Percentiles rank a stretch among this genome's conserved stretches.
Evolutionary conservation across 495 filamentous ascomycete genomes (phyloP).

Genomic region (Trichoderma orchidacearum): DNA sequence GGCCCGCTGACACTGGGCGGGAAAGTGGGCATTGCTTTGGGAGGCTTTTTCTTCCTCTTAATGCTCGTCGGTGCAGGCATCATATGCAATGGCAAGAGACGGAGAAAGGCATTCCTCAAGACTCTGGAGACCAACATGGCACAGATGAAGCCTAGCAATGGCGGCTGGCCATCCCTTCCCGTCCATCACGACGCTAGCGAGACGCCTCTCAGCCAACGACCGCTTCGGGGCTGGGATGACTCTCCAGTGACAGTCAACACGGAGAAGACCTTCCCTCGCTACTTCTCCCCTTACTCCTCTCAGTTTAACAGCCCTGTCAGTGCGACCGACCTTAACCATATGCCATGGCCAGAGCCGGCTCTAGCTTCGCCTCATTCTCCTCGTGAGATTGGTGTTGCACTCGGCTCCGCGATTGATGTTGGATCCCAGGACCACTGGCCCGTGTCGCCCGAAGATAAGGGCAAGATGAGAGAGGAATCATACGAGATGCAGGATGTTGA

Average conservation of each 20-base stretch:
- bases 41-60: conserved; percentile 28
- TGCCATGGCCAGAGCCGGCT: conserved; percentile 12
- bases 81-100: conserved; percentile 33
- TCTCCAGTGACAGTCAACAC: conserved; percentile 27
- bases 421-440: conserved; percentile 5
- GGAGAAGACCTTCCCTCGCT: conserved; percentile 25
- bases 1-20: conserved; percentile 32
- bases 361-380: conserved; percentile 8
- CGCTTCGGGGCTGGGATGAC: conserved; percentile 32
- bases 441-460: conserved; percentile 10
- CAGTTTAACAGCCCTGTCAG: conserved; percentile 33
- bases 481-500: conserved; percentile 20
- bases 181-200: conserved; percentile 26
- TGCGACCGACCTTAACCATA: conserved; percentile 16
- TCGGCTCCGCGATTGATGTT: conserved; percentile 17
- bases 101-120: conserved; percentile 26
- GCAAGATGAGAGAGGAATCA: conserved; percentile 16
- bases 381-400: conserved; percentile 18
- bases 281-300: conserved; percentile 33
- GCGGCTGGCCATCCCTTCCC: conserved; percentile 19
- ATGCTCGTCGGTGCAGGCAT: conserved; percentile 27
- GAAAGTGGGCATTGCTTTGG: conserved; percentile 37
- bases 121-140: conserved; percentile 19
- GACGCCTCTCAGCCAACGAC: conserved; percentile 32
- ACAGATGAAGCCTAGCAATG: background rate